phyloP scores from a whole-genome alignment of 2,329 filamentous ascomycete genomes.

The Zasmidium citrigriseum region DNA sequence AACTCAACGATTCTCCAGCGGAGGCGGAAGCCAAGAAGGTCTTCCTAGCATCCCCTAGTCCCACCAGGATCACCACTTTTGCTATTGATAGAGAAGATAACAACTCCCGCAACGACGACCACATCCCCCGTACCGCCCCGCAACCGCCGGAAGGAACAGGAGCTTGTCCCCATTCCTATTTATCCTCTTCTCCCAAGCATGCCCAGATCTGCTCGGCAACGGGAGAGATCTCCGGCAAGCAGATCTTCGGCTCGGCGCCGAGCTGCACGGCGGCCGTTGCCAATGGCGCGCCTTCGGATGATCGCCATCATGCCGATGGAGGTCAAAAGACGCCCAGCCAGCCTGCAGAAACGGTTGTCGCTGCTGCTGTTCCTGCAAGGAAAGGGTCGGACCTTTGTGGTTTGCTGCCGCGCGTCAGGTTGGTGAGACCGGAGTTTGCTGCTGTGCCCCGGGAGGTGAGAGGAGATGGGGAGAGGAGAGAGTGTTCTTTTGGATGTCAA shows the following conservation, averaged over 20 bases:
- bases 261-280: constrained; percentile 4
- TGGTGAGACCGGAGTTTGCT: constrained; percentile 33
- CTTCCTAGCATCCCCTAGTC: constrained; percentile 1
- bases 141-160: neutral
- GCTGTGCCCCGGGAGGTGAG: constrained; percentile 21
- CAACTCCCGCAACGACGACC: neutral
- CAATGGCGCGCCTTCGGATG: constrained; percentile 1
- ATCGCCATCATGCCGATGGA: constrained; percentile 8
- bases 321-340: constrained; percentile 6
- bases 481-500: constrained; percentile 26
- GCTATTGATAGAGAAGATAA: neutral
- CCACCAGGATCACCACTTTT: constrained; percentile 1
- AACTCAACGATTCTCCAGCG: neutral
- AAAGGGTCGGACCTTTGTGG: constrained; percentile 15
- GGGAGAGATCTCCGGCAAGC: neutral
- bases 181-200: constrained; percentile 1
- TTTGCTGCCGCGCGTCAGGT: constrained; percentile 27
- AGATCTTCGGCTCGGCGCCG: constrained; percentile 9
- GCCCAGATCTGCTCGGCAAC: constrained; percentile 11
- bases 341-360: constrained; percentile 2
- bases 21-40: constrained; percentile 3
- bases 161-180: neutral
- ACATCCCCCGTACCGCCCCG: neutral
- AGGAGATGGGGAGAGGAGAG: constrained; percentile 2
- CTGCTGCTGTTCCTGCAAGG: neutral